Evolutionary conservation across 1,284 basidiomycete genomes (phyloP), one percentile per base, ranked within the genome.

Genomic region (Fomes fomentarius): DNA sequence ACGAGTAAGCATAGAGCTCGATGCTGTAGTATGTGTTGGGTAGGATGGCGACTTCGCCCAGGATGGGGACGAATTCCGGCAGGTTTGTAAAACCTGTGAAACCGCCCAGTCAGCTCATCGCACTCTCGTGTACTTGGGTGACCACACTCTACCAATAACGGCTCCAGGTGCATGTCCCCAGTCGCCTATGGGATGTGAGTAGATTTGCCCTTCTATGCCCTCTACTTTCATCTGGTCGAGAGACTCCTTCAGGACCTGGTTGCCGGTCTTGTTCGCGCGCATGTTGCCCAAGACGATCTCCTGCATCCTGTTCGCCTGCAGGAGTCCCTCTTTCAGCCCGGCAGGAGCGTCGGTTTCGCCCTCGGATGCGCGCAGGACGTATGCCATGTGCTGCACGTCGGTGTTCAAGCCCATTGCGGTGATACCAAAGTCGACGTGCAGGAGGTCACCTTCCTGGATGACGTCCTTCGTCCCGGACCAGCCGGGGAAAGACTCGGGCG

Each of bases 401-500:
- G 80, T 83, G 63, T 82, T 79, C 68, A 82, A 66, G 21, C 77
- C 75, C 74, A 82, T 77, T 1, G 78, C 77, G 17, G 75, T 78
- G 57, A 82, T 77, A 0, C 81, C 80, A 61, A 79, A 80, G 60
- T 83, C 80, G 48, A 81, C 78, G 61, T 82, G 80, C 11, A 83
- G 67, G 53, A 82, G 71, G 61, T 82, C 78, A 48, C 79, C 76
- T 61, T 75, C 73, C 17, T 72, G 65, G 51, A 80, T 76, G 42
- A 73, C 62, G 53, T 74, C 68, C 22, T 72, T 65, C 10, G 75
- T 74, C 21, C 76, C 78, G 21, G 70, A 64, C 75, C 77, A 79
- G 4, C 74, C 76, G 12, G 80, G 79, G 62, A 73, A 77, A 1
- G 73, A 75, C 39, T 70, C 69, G 37, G 75, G 69, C 5, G 71